A percentile compares a stretch with the other conserved stretches of the same genome.
phyloP scores from a whole-genome alignment of 495 filamentous ascomycete genomes.

The Hyphodiscus hymeniophilus region DNA sequence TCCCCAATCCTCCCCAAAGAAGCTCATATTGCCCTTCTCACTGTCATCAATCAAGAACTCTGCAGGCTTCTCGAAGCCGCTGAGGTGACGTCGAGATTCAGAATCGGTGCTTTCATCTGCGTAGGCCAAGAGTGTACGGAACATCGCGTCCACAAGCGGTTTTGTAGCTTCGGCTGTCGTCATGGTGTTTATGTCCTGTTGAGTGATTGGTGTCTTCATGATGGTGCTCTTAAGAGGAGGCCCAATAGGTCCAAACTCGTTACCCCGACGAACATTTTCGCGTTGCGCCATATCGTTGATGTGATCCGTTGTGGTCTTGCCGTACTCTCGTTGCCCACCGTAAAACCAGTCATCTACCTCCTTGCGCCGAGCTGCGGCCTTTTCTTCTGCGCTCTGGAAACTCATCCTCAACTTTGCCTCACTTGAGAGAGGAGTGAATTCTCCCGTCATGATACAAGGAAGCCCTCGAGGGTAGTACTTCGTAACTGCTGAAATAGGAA shows the following conservation, averaged over 20 bases:
- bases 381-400: not conserved
- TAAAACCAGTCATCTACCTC: slow-evolving; percentile 16
- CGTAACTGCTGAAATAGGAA: not conserved
- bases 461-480: slow-evolving; percentile 19
- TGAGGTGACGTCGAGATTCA: slow-evolving; percentile 6
- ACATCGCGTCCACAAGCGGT: slow-evolving; percentile 31
- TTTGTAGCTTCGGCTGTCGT: slow-evolving; percentile 24
- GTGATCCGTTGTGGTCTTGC: slow-evolving; percentile 8
- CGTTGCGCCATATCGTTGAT: slow-evolving; percentile 4
- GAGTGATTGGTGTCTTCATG: slow-evolving; percentile 7
- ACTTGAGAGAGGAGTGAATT: not conserved
- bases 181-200: slow-evolving; percentile 28
- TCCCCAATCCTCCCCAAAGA: slow-evolving; percentile 26
- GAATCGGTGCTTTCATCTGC: slow-evolving; percentile 11
- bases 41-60: slow-evolving; percentile 22
- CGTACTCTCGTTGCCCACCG: slow-evolving; percentile 7
- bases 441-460: slow-evolving; percentile 9
- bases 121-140: slow-evolving; percentile 27
- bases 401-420: not conserved
- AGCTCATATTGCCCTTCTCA: slow-evolving; percentile 26
- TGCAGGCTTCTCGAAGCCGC: slow-evolving; percentile 18
- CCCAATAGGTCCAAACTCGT: slow-evolving; percentile 7
- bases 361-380: not conserved
- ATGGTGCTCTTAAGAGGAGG: slow-evolving; percentile 3
- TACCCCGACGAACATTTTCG: not conserved